Conservation (phyloP, 257 asterid genomes). For the Penstemon newberryi region DNA sequence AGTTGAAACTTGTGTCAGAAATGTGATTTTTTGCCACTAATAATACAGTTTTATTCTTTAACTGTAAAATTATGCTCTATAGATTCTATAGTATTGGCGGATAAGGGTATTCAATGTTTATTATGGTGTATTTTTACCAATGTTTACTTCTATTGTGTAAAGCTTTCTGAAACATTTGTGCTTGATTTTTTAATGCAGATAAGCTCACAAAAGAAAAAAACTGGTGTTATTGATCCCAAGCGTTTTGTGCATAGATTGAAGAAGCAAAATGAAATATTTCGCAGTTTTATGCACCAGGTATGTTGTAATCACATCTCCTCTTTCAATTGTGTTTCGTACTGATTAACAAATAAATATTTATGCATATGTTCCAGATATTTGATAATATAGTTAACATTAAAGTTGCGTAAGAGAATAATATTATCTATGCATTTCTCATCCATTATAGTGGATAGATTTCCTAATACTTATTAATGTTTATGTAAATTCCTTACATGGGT, state of each 20-base stretch:
- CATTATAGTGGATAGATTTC: no score
- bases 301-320: constrained; percentile 17
- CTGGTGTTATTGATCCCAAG: constrained; percentile 90
- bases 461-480: constrained; percentile 11
- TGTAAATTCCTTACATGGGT: constrained; percentile 13
- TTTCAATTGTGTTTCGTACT: not conserved
- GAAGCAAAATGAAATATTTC: constrained; percentile 87
- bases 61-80: no score
- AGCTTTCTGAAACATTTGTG: constrained; percentile 6
- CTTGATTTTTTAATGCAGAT: constrained; percentile 52
- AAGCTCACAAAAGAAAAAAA: constrained; percentile 86
- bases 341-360: not conserved
- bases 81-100: no score
- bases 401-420: constrained; percentile 12
- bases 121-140: no score
- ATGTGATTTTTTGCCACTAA: no score
- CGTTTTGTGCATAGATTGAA: constrained; percentile 89
- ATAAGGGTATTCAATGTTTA: no score
- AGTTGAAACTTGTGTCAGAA: no score
- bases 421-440: not conserved
- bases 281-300: constrained; percentile 98
- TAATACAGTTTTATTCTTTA: no score
- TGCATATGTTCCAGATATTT: no score
- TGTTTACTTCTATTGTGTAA: not conserved
- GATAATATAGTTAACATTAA: not conserved